phyloP scores from a whole-genome alignment of 2,329 filamentous ascomycete genomes.

The Ophiostoma quercus region DNA sequence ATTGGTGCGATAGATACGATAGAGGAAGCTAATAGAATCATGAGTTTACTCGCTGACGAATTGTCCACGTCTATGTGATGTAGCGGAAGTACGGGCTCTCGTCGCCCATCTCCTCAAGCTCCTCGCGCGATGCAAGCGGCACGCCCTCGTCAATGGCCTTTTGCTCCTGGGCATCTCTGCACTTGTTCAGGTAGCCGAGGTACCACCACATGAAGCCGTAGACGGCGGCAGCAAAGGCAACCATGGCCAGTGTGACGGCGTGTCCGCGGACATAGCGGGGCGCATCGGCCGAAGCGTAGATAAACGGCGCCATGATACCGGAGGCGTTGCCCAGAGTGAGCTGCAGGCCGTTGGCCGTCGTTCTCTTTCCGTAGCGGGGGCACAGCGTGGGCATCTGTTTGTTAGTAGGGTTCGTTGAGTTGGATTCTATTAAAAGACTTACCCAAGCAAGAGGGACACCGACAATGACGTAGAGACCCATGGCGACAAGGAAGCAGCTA shows the following conservation, averaged over 20 bases:
- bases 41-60: background rate
- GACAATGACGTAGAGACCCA: slow-evolving; percentile 8
- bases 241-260: slow-evolving; percentile 12
- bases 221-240: slow-evolving; percentile 2
- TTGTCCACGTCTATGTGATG: background rate
- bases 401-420: background rate
- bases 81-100: slow-evolving; percentile 9
- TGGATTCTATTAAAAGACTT: background rate
- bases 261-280: slow-evolving; percentile 9
- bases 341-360: slow-evolving; percentile 12
- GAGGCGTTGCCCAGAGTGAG: slow-evolving; percentile 10
- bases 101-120: slow-evolving; percentile 14
- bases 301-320: slow-evolving; percentile 5
- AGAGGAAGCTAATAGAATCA: background rate
- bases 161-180: slow-evolving; percentile 6
- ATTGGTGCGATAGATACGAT: background rate
- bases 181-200: slow-evolving; percentile 12
- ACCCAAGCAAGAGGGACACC: slow-evolving; percentile 10
- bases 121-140: slow-evolving; percentile 1
- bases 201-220: slow-evolving; percentile 15
- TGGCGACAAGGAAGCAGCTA: slow-evolving; percentile 10
- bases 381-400: slow-evolving; percentile 2
- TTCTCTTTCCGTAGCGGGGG: slow-evolving; percentile 9
- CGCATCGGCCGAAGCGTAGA: background rate
- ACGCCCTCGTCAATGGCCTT: background rate